Evolutionary conservation across 1,284 basidiomycete genomes (phyloP).

Genomic region (Trichosporon inkin): DNA sequence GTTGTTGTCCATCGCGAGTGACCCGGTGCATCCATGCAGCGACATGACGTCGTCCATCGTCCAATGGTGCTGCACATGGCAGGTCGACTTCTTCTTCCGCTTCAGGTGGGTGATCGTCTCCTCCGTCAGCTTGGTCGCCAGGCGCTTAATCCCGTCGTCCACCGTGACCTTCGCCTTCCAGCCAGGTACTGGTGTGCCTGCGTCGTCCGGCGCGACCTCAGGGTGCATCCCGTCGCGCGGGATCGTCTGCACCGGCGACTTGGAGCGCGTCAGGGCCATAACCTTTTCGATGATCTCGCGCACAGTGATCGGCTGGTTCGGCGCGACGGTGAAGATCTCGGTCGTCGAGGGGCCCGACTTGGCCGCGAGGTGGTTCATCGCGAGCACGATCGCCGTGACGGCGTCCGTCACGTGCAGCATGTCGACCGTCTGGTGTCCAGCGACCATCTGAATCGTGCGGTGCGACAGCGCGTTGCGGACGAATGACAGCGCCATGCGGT

Average conservation of each 20-base stretch:
- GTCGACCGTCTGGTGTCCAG: constrained; percentile 34
- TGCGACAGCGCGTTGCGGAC: constrained; percentile 32
- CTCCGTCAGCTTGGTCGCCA: constrained; percentile 19
- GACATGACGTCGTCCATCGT: constrained; percentile 15
- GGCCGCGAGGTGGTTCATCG: constrained; percentile 20
- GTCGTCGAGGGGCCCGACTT: constrained; percentile 14
- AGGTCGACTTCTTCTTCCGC: constrained; percentile 13
- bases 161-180: constrained; percentile 25
- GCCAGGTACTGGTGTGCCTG: constrained; percentile 18
- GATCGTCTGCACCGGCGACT: constrained; percentile 32
- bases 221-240: constrained; percentile 28
- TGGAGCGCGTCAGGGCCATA: constrained; percentile 31
- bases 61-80: constrained; percentile 1
- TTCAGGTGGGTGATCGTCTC: constrained; percentile 20
- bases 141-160: constrained; percentile 28
- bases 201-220: constrained; percentile 12
- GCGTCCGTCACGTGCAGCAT: constrained; percentile 38
- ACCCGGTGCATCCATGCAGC: constrained; percentile 29
- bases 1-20: constrained; percentile 18
- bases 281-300: constrained; percentile 29
- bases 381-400: constrained; percentile 28
- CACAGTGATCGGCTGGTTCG: constrained; percentile 22
- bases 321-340: constrained; percentile 34
- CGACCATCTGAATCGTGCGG: constrained; percentile 38
- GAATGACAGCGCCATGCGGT: constrained; percentile 34